Conservation (phyloP, 768 basidiomycete species). For the Tricholoma flavovirens region DNA sequence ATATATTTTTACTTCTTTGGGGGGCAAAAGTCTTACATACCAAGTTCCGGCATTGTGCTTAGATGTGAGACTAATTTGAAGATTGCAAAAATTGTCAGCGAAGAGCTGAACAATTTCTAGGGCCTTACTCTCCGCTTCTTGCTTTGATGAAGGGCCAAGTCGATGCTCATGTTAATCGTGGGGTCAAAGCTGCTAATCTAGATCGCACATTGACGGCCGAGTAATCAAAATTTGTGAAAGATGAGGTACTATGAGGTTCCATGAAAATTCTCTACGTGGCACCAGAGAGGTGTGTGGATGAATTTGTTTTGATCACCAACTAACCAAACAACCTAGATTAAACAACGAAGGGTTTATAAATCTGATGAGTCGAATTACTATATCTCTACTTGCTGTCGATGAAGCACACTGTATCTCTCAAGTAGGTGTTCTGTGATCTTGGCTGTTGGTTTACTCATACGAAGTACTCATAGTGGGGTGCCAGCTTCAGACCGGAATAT, state of each 20-base stretch:
- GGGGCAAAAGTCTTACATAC: constrained; percentile 15
- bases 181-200: constrained; percentile 11
- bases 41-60: constrained; percentile 14
- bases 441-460: background rate
- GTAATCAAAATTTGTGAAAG: constrained; percentile 7
- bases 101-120: background rate
- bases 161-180: constrained; percentile 5
- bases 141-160: constrained; percentile 14
- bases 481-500: constrained; percentile 13
- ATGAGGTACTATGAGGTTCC: constrained; percentile 8
- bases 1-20: constrained; percentile 15
- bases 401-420: constrained; percentile 46
- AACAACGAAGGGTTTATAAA: constrained; percentile 14
- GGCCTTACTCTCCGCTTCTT: constrained; percentile 13
- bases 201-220: constrained; percentile 8
- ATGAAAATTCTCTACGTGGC: constrained; percentile 13
- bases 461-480: constrained; percentile 7
- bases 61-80: constrained; percentile 7
- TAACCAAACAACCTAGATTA: constrained; percentile 4
- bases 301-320: background rate
- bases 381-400: constrained; percentile 44
- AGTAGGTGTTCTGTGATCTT: constrained; percentile 13
- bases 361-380: constrained; percentile 36
- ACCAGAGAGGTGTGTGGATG: constrained; percentile 10
- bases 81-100: background rate